A percentile compares a stretch with the other conserved stretches of the same genome.
phyloP scores from a whole-genome alignment of 2,329 filamentous ascomycete species.

The Botrytis pseudocinerea region DNA sequence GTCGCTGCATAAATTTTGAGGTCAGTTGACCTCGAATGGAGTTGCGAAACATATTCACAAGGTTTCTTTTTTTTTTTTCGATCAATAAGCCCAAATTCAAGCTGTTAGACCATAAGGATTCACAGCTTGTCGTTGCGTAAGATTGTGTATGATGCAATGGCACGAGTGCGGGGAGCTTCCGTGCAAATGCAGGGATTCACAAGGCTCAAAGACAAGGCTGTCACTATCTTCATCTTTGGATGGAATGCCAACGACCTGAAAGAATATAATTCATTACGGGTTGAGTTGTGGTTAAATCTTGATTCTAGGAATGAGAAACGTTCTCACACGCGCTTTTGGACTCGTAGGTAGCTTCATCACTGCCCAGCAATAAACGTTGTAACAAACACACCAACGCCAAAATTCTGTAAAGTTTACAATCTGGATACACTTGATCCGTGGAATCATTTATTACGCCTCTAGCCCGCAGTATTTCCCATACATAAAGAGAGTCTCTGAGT shows the following conservation, averaged over 20 bases:
- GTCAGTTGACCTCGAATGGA: constrained; percentile 27
- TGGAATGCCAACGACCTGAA: not conserved
- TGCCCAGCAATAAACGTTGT: not conserved
- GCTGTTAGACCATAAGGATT: not conserved
- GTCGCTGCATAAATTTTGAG: constrained; percentile 17
- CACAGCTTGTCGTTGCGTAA: constrained; percentile 15
- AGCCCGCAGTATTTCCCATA: constrained; percentile 9
- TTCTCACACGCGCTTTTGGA: not conserved
- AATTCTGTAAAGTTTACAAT: constrained; percentile 8
- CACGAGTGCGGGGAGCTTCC: constrained; percentile 6
- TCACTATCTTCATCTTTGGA: not conserved
- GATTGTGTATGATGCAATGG: constrained; percentile 21
- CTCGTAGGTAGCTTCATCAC: constrained; percentile 12
- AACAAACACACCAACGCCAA: constrained; percentile 5
- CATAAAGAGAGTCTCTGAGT: not conserved
- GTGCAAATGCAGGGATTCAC: constrained; percentile 20
- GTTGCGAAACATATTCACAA: constrained; percentile 28
- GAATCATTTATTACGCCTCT: constrained; percentile 10
- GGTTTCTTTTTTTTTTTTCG: not conserved
- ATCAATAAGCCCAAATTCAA: not conserved
- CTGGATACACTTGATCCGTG: constrained; percentile 16
- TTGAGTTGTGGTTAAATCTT: not conserved
- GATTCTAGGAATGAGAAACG: constrained; percentile 17
- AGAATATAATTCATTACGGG: not conserved
- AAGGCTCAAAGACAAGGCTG: constrained; percentile 21